Conservation (phyloP, 2,329 filamentous ascomycete species). For the Calonectria multiphialidica region DNA sequence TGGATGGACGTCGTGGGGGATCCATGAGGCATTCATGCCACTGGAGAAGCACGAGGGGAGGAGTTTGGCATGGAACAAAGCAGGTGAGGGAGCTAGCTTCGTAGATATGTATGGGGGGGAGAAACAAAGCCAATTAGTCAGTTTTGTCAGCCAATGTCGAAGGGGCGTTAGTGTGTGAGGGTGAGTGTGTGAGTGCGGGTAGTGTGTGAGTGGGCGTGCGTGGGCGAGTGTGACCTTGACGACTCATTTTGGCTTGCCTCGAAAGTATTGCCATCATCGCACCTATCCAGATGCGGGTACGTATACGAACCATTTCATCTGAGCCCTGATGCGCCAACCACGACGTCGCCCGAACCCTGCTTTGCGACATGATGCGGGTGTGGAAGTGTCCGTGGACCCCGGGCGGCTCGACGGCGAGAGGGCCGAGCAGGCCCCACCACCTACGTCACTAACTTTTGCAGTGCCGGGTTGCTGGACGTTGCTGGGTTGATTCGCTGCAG, state of each 20-base stretch:
- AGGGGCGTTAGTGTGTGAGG: background rate
- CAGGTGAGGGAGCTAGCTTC: background rate
- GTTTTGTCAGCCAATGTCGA: slow-evolving; percentile 16
- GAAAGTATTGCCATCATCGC: background rate
- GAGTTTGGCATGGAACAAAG: background rate
- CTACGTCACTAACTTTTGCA: slow-evolving; percentile 1
- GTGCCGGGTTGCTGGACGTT: background rate
- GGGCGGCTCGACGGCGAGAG: background rate
- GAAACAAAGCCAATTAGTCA: background rate
- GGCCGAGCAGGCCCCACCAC: background rate
- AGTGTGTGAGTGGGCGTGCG: background rate
- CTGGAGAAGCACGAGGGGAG: background rate
- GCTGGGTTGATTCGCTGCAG: background rate
- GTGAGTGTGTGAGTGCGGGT: background rate
- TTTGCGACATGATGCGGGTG: slow-evolving; percentile 10
- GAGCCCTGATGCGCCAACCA: background rate
- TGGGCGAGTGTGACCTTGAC: background rate
- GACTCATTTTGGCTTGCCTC: background rate
- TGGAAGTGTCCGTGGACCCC: background rate
- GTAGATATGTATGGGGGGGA: background rate
- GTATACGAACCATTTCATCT: background rate
- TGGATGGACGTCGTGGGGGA: slow-evolving; percentile 30
- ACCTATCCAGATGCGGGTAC: background rate
- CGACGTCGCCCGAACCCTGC: background rate
- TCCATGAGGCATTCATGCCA: slow-evolving; percentile 37